Evolutionary conservation across 352 stramenopile species (phyloP).

Genomic region (Phytophthora brassicae): DNA sequence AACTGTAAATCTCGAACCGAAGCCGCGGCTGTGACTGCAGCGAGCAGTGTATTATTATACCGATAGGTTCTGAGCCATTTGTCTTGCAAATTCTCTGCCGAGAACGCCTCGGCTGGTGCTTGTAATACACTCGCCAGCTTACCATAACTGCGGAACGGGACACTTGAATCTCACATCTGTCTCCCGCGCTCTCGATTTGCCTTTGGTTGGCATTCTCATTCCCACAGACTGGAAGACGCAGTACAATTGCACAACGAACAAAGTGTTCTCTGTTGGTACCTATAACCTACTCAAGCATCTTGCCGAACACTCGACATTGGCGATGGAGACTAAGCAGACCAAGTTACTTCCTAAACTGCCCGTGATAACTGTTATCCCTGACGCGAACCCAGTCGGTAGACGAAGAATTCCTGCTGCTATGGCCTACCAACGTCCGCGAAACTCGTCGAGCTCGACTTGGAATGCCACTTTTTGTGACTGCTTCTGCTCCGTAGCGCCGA

Average conservation of each 20-base stretch:
- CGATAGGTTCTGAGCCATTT: too few species aligned
- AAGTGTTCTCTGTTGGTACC: too few species aligned
- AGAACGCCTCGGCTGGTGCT: not conserved
- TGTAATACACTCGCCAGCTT: not conserved
- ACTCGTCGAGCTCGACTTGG: slow-evolving; percentile 21
- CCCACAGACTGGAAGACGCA: slow-evolving; percentile 14
- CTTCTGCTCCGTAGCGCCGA: slow-evolving; percentile 34
- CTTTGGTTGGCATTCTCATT: slow-evolving; percentile 25
- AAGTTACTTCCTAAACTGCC: slow-evolving; percentile 10
- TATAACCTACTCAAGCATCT: slow-evolving; percentile 16
- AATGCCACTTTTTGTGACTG: slow-evolving; percentile 29
- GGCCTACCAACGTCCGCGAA: slow-evolving; percentile 8
- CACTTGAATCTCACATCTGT: slow-evolving; percentile 9
- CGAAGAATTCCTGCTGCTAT: slow-evolving; percentile 2
- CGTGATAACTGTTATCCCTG: slow-evolving; percentile 22
- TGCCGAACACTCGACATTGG: not conserved
- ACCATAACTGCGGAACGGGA: slow-evolving; percentile 20
- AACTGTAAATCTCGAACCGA: too few species aligned
- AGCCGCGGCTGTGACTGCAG: too few species aligned
- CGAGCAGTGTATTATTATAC: too few species aligned
- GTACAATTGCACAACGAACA: slow-evolving; percentile 20
- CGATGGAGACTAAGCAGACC: slow-evolving; percentile 7
- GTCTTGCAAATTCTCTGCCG: slow-evolving; percentile 6
- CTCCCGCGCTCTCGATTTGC: slow-evolving; percentile 26
- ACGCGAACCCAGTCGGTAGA: slow-evolving; percentile 13